Percentiles rank a stretch among this genome's conserved stretches.
Conservation (phyloP, 2,329 filamentous ascomycete species). For the Reticulascus tulasneorum region DNA sequence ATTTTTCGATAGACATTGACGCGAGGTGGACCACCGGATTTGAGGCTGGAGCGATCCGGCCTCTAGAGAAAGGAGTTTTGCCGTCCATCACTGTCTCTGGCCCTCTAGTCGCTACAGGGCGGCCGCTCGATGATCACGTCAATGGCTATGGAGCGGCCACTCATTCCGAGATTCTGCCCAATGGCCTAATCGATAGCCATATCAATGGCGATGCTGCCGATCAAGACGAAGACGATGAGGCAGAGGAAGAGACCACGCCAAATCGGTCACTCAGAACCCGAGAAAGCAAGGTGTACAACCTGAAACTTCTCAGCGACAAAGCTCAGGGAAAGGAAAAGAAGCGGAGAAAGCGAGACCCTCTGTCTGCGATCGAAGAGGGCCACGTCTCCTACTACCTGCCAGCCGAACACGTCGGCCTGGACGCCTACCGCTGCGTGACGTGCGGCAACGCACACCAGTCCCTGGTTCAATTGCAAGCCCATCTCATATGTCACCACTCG, state of each 20-base stretch:
- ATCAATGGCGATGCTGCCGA: slow-evolving; percentile 18
- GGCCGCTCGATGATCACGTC: slow-evolving; percentile 2
- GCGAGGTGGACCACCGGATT: slow-evolving; percentile 42
- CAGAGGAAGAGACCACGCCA: slow-evolving; percentile 45
- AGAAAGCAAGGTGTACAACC: slow-evolving; percentile 52
- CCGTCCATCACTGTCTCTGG: slow-evolving; percentile 40
- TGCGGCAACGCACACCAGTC: slow-evolving; percentile 46
- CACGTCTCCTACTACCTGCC: slow-evolving; percentile 43
- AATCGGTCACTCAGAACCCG: slow-evolving; percentile 47
- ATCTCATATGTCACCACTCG: slow-evolving; percentile 42
- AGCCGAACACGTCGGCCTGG: slow-evolving; percentile 41
- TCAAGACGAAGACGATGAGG: slow-evolving; percentile 42
- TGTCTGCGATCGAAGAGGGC: slow-evolving; percentile 29
- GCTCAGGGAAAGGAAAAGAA: slow-evolving; percentile 50
- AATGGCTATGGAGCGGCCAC: slow-evolving; percentile 13
- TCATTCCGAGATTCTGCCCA: slow-evolving; percentile 3
- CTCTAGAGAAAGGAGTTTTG: slow-evolving; percentile 37
- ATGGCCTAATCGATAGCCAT: slow-evolving; percentile 10
- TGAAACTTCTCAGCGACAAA: slow-evolving; percentile 56
- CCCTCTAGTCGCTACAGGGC: slow-evolving; percentile 12
- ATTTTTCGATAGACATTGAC: slow-evolving; percentile 46
- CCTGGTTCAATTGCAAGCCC: slow-evolving; percentile 43
- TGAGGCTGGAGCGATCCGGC: slow-evolving; percentile 22
- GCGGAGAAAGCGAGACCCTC: slow-evolving; percentile 28
- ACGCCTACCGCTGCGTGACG: slow-evolving; percentile 46